phyloP scores from a whole-genome alignment of 345 rosid species.

The Camelina laxa region DNA sequence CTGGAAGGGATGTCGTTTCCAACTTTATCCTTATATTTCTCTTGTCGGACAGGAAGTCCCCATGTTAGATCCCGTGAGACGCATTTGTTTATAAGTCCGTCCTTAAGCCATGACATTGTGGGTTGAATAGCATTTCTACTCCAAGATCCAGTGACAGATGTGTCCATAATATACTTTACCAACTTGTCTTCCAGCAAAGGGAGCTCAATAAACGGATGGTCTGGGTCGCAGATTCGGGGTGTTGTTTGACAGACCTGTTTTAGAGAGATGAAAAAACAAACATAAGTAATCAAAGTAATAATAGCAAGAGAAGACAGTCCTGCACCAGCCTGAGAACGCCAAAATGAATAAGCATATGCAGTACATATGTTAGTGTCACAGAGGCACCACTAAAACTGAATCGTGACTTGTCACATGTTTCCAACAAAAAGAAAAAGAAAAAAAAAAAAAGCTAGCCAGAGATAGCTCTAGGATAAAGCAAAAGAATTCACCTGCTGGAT shows the following conservation, averaged over 20 bases:
- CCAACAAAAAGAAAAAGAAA: too few species aligned
- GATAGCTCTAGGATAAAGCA: neutral
- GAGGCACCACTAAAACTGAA: too few species aligned
- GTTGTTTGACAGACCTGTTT: slow-evolving; percentile 66
- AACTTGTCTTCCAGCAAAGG: slow-evolving; percentile 75
- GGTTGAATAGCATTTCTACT: slow-evolving; percentile 94
- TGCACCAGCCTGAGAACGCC: neutral
- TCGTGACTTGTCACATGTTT: too few species aligned
- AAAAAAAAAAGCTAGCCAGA: too few species aligned
- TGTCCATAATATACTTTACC: slow-evolving; percentile 66
- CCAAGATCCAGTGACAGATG: slow-evolving; percentile 85
- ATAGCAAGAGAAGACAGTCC: neutral
- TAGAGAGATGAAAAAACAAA: slow-evolving; percentile 5
- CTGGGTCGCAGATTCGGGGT: slow-evolving; percentile 76
- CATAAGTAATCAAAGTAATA: neutral
- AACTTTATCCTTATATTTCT: slow-evolving; percentile 77
- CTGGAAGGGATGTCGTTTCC: slow-evolving; percentile 5
- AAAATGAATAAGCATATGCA: slow-evolving; percentile 9
- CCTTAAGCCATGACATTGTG: slow-evolving; percentile 88
- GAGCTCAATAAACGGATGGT: slow-evolving; percentile 94
- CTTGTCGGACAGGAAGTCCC: slow-evolving; percentile 98
- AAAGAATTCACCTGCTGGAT: slow-evolving; percentile 75
- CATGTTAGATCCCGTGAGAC: slow-evolving; percentile 97
- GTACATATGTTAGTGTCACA: slow-evolving; percentile 1
- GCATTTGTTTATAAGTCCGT: slow-evolving; percentile 83